These are phyloP conservation scores for Monosporascus sp. DNA, from an alignment of 2,329 filamentous ascomycete species.

Conservation along the genomic window DNA sequence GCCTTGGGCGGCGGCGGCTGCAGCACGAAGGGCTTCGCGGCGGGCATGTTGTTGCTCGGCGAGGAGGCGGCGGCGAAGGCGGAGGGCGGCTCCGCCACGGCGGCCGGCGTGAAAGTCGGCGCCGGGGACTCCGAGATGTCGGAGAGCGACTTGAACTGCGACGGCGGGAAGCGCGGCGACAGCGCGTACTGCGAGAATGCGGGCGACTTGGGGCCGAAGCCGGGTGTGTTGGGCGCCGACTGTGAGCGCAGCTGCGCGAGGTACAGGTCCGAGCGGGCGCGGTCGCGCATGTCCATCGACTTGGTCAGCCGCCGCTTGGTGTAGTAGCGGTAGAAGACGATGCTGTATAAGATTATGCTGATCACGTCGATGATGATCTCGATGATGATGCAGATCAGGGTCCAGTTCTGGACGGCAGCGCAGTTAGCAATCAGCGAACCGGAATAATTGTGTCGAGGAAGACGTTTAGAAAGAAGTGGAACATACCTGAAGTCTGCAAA, in stretches of 20 bases:
- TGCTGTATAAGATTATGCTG: constrained; percentile 84
- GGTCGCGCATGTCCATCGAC: constrained; percentile 93
- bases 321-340: constrained; percentile 97
- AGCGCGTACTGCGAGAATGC: constrained; percentile 48
- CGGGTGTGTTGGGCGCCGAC: constrained; percentile 91
- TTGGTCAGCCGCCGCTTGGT: constrained; percentile 92
- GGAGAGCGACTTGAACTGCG: constrained; percentile 46
- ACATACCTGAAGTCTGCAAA: constrained; percentile 80
- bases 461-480: background rate
- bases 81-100: constrained; percentile 57
- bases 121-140: constrained; percentile 34
- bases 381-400: constrained; percentile 93
- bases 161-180: constrained; percentile 57
- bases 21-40: constrained; percentile 68
- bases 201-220: constrained; percentile 68
- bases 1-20: constrained; percentile 78
- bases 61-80: constrained; percentile 43
- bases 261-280: constrained; percentile 90
- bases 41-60: constrained; percentile 6
- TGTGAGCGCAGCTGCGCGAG: constrained; percentile 78
- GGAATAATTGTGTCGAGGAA: background rate
- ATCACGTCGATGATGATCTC: constrained; percentile 90
- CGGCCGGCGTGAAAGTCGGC: constrained; percentile 47
- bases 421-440: constrained; percentile 5
- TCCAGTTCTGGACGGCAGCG: constrained; percentile 66